These are phyloP conservation scores for Didymella lethalis DNA, from an alignment of 2,329 filamentous ascomycete species.

Conservation along the genomic window DNA sequence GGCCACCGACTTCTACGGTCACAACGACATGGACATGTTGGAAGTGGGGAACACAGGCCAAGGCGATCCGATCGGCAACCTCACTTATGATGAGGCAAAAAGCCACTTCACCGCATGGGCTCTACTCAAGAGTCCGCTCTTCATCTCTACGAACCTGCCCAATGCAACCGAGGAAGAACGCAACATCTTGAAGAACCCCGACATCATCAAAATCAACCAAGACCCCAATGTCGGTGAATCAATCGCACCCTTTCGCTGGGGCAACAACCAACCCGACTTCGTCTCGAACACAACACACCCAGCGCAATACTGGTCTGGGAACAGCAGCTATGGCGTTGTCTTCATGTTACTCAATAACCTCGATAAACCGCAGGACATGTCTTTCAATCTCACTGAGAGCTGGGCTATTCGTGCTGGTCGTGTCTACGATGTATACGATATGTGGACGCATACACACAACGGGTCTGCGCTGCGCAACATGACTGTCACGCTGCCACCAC, in stretches of 20 bases:
- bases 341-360: slow-evolving; percentile 30
- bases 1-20: slow-evolving; percentile 50
- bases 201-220: slow-evolving; percentile 55
- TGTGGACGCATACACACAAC: slow-evolving; percentile 25
- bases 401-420: slow-evolving; percentile 23
- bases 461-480: slow-evolving; percentile 23
- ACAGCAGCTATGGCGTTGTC: slow-evolving; percentile 24
- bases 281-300: slow-evolving; percentile 53
- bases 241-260: slow-evolving; percentile 53
- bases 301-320: slow-evolving; percentile 31
- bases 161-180: slow-evolving; percentile 49
- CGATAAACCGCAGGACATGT: slow-evolving; percentile 12
- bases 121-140: slow-evolving; percentile 51
- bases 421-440: slow-evolving; percentile 25
- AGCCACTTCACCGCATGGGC: slow-evolving; percentile 51
- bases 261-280: slow-evolving; percentile 56
- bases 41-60: slow-evolving; percentile 45
- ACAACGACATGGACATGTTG: slow-evolving; percentile 51
- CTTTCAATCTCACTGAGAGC: slow-evolving; percentile 34
- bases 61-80: slow-evolving; percentile 38
- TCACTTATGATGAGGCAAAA: slow-evolving; percentile 41
- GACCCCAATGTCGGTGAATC: slow-evolving; percentile 51
- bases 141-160: slow-evolving; percentile 53
- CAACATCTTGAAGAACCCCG: slow-evolving; percentile 49
- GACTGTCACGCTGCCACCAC: slow-evolving; percentile 18